Base-by-base conservation (phyloP, 768 basidiomycete genomes). In the Xerocomus spinulosus region DNA sequence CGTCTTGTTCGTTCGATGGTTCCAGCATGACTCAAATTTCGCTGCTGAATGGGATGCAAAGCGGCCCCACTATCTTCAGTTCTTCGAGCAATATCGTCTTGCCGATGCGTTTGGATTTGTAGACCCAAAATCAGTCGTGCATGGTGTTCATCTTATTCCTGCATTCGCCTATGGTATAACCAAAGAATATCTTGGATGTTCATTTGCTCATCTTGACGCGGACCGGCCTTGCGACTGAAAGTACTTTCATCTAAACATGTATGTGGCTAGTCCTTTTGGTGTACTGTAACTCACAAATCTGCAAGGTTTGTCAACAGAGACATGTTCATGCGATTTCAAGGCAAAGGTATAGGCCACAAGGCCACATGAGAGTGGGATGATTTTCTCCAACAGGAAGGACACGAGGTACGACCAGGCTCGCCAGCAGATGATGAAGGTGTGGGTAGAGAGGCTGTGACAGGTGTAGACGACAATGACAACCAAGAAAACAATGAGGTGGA, bases 1-100 rank as follows among this genome's bases (percentile, higher is more conserved):
- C 1, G 68, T 78, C 15, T 49, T 79, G 2, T 77, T 70, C 58
- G 70, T 79, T 0, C 56, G 60, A 1, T 73, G 73, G 70, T 62
- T 73, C 37, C 63, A 65, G 2, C 37, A 45, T 0, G 69, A 75
- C 28, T 52, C 40, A 1, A 49, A 36, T 3, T 60, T 46, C 42
- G 23, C 15, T 0, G 54, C 53, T 15, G 66, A 73, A 3, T 64
- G 68, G 51, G 50, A 56, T 4, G 35, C 49, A 0, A 55, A 63
- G 15, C 55, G 20, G 3, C 35, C 13, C 9, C 13, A 8, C 6
- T 12, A 5, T 0, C 18, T 37, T 10, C 12, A 37, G 35, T 37
- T 37, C 18, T 37, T 37, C 20, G 20, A 21, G 13, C 9, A 37
- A 37, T 18, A 37, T 21, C 34, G 14, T 18, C 34, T 18, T 34